Evolutionary conservation across 1,284 basidiomycete genomes (phyloP).

Genomic region (Gymnopus androsaceus): DNA sequence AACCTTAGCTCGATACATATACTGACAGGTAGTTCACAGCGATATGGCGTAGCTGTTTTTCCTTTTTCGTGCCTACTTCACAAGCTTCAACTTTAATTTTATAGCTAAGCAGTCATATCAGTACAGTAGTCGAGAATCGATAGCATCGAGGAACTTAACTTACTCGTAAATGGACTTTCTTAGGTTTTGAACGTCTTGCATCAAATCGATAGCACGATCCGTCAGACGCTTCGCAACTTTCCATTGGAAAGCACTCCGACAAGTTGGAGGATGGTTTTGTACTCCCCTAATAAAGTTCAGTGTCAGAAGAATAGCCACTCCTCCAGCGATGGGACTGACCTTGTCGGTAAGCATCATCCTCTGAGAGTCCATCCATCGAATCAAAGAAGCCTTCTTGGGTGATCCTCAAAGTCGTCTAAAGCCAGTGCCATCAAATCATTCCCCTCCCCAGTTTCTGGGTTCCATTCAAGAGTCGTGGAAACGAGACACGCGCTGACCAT

Average conservation of each 20-base stretch:
- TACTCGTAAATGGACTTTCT: conserved; percentile 92
- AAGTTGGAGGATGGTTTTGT: conserved; percentile 94
- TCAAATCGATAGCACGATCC: conserved; percentile 86
- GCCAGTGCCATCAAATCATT: conserved; percentile 26
- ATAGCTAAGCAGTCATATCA: conserved; percentile 55
- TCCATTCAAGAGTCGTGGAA: conserved; percentile 73
- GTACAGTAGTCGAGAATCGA: neutral
- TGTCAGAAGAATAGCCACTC: neutral
- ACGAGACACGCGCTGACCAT: conserved; percentile 92
- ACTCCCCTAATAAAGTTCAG: conserved; percentile 72
- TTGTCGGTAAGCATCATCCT: conserved; percentile 85
- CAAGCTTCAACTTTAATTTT: conserved; percentile 88
- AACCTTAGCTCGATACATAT: neutral
- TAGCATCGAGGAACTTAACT: conserved; percentile 28
- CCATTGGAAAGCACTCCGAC: conserved; percentile 87
- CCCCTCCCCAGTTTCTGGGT: conserved; percentile 41
- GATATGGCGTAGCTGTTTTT: conserved; percentile 71
- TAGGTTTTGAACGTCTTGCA: conserved; percentile 94
- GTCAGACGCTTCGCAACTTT: conserved; percentile 92
- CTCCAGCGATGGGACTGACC: conserved; percentile 47
- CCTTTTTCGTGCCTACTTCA: conserved; percentile 77
- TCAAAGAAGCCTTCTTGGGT: conserved; percentile 53
- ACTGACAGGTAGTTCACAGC: conserved; percentile 85
- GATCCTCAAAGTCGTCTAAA: conserved; percentile 43
- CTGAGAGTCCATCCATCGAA: conserved; percentile 75